A percentile compares a stretch with the other conserved stretches of the same genome.
phyloP scores from a whole-genome alignment of 1,139 yeast species.

The Scheffersomyces quercinus region DNA sequence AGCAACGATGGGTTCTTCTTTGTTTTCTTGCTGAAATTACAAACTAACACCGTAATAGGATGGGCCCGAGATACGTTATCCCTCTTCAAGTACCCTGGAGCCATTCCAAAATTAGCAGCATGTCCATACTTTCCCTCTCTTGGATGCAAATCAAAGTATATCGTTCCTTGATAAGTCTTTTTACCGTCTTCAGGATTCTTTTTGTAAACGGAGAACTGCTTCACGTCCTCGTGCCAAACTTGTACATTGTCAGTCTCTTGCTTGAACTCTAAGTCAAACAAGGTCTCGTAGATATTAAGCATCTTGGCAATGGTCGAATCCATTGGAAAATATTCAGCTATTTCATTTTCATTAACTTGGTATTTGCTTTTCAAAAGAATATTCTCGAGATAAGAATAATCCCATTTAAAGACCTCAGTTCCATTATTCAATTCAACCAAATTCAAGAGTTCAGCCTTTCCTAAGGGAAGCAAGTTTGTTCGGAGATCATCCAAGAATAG shows the following conservation, averaged over 20 bases:
- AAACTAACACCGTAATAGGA: constrained; percentile 78
- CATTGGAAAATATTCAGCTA: constrained; percentile 78
- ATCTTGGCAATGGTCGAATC: constrained; percentile 65
- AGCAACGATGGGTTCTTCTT: constrained; percentile 70
- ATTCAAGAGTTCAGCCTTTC: constrained; percentile 51
- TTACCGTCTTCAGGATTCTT: constrained; percentile 39
- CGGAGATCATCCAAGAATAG: constrained; percentile 63
- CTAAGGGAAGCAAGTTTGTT: constrained; percentile 58
- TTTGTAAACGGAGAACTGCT: constrained; percentile 73
- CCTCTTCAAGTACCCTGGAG: constrained; percentile 56
- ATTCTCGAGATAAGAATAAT: constrained; percentile 64
- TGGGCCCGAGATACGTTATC: constrained; percentile 53
- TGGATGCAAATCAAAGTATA: constrained; percentile 81
- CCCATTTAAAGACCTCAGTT: constrained; percentile 71
- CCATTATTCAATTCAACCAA: constrained; percentile 60
- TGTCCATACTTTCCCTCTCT: constrained; percentile 85
- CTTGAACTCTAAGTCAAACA: constrained; percentile 67
- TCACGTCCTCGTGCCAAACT: constrained; percentile 78
- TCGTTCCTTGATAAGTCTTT: constrained; percentile 70
- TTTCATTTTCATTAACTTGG: constrained; percentile 68
- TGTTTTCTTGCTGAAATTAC: constrained; percentile 82
- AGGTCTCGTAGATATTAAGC: constrained; percentile 67
- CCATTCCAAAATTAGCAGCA: constrained; percentile 77
- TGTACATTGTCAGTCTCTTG: constrained; percentile 39
- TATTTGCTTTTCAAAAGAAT: constrained; percentile 64